Conservation (phyloP, 495 filamentous ascomycete genomes). For the Penicillium salamii region DNA sequence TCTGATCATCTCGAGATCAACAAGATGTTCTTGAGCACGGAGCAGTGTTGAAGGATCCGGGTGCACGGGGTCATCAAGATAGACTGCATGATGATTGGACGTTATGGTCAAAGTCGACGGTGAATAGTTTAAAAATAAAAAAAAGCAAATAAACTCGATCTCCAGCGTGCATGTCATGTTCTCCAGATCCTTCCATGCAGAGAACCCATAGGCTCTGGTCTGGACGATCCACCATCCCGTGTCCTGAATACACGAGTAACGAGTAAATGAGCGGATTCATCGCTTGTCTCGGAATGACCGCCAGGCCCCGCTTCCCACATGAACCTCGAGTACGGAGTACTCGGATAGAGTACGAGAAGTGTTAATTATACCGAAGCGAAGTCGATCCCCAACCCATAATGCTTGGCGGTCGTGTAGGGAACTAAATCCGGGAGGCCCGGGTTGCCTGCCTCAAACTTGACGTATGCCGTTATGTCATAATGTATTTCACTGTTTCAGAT, state of each 20-base stretch:
- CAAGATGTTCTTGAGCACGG: not conserved
- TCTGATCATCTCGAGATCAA: not conserved
- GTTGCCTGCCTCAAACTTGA: not conserved
- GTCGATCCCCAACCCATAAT: not conserved
- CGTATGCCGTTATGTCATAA: not conserved
- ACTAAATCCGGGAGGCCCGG: not conserved
- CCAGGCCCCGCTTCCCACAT: too few species aligned
- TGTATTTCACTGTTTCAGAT: not conserved
- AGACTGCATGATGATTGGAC: not conserved
- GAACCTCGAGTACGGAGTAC: too few species aligned
- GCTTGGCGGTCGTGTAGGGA: not conserved
- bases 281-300: not conserved
- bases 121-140: not conserved
- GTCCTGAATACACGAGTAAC: not conserved
- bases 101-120: not conserved
- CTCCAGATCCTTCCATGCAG: not conserved
- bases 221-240: not conserved
- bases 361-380: not conserved
- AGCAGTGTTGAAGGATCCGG: too few species aligned
- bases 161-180: not conserved
- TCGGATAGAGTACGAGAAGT: too few species aligned
- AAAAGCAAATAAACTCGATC: too few species aligned
- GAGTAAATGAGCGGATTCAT: not conserved
- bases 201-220: not conserved
- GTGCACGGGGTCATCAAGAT: not conserved